A percentile compares a stretch with the other conserved stretches of the same genome.
These are phyloP conservation scores for Xanthoconium purpureum DNA, from an alignment of 768 basidiomycete species.

Conservation along the genomic window DNA sequence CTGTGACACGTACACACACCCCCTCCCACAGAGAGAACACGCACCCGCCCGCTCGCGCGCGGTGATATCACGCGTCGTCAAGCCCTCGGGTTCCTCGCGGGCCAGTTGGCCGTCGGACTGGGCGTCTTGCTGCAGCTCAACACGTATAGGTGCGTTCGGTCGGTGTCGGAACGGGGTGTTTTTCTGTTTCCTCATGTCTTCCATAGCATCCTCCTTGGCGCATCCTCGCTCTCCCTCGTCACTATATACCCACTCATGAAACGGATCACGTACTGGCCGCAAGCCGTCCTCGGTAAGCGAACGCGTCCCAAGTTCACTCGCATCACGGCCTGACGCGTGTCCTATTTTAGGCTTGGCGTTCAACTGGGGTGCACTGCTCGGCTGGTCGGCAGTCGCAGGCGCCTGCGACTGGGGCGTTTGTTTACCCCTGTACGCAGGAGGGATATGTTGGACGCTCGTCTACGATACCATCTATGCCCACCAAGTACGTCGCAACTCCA, in stretches of 20 bases:
- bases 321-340: not conserved
- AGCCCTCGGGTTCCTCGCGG: constrained; percentile 77
- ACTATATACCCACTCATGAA: constrained; percentile 96
- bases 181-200: not conserved
- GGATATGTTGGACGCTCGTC: constrained; percentile 89
- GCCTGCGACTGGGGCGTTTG: constrained; percentile 77
- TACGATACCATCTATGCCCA: constrained; percentile 99
- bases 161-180: no score
- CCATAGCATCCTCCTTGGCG: constrained; percentile 82
- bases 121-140: constrained; percentile 88
- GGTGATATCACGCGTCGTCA: constrained; percentile 75
- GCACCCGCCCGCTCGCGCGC: constrained; percentile 79
- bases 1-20: not conserved
- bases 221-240: constrained; percentile 85
- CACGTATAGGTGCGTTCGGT: constrained; percentile 73
- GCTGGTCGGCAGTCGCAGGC: constrained; percentile 93
- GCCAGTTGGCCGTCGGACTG: constrained; percentile 78
- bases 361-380: constrained; percentile 95
- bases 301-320: not conserved
- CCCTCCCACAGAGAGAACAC: constrained; percentile 68
- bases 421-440: constrained; percentile 85
- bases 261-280: constrained; percentile 94
- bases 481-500: constrained; percentile 55
- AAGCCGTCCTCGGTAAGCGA: constrained; percentile 81
- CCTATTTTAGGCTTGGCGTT: constrained; percentile 73